A percentile compares a stretch with the other conserved stretches of the same genome.
These are phyloP conservation scores for Pinus tabuliformis DNA, from an alignment of 75 land plant genomes.

Conservation along the genomic window DNA sequence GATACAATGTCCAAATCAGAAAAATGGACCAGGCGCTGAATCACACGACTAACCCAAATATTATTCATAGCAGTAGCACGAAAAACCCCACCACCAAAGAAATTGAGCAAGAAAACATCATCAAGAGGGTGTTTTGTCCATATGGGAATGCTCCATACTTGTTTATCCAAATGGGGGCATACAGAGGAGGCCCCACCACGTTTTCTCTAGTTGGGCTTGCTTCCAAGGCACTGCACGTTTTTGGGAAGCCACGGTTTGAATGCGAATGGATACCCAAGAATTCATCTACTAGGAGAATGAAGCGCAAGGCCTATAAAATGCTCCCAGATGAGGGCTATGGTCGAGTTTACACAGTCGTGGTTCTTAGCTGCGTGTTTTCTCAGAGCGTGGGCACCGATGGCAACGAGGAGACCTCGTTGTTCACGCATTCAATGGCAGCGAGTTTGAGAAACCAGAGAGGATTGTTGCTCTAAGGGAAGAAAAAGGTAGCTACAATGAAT, in stretches of 20 bases:
- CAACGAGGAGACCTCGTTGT: slow-evolving; percentile 58
- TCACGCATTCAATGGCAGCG: slow-evolving; percentile 44
- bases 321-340: slow-evolving; percentile 94
- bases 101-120: background rate
- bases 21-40: no score
- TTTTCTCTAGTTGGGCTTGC: slow-evolving; percentile 78
- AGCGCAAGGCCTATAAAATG: slow-evolving; percentile 45
- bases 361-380: slow-evolving; percentile 74
- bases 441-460: slow-evolving; percentile 13
- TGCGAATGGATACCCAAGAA: slow-evolving; percentile 63
- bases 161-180: slow-evolving; percentile 77
- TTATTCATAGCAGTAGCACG: no score
- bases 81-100: no score
- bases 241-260: slow-evolving; percentile 46
- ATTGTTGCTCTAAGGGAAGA: slow-evolving; percentile 52
- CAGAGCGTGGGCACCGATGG: slow-evolving; percentile 40
- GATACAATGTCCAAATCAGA: background rate
- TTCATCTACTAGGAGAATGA: background rate
- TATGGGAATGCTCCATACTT: slow-evolving; percentile 68
- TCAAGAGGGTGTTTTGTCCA: slow-evolving; percentile 32
- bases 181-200: slow-evolving; percentile 62
- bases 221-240: slow-evolving; percentile 85
- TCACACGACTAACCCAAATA: no score
- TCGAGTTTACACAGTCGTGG: slow-evolving; percentile 84
- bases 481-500: slow-evolving; percentile 22